Evolutionary conservation across 352 stramenopile genomes (phyloP), one percentile per base, ranked within the genome.

Genomic region (Phytophthora palmivora): DNA sequence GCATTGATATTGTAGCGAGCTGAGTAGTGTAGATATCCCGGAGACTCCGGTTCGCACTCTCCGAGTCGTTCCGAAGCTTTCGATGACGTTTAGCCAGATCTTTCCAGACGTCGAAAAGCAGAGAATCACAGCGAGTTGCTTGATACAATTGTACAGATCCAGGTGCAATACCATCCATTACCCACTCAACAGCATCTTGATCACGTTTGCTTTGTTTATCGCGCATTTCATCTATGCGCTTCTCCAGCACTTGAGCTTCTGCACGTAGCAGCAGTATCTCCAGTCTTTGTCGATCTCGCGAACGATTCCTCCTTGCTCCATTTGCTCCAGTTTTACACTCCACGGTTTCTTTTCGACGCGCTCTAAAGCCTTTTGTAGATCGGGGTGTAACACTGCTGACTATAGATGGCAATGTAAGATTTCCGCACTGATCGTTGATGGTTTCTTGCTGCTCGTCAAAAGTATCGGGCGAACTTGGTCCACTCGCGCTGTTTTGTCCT

Each of bases 241-340:
- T 3, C 7, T 45, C 12, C 18, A 56, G 34, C 8, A 44, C 36
- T 56, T 56, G 33, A 15, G 33, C 48, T 37, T 56, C 19, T 5
- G 33, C 48, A 4, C 34, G 33, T 2, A 56, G 34, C 1, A 37
- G 48, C n/a, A 56, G 34, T 5, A 45, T 45, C 22, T 56, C 48
- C 0, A 56, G 15, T 16, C 37, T 21, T 19, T 56, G 48, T 36
- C 48, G 48, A 26, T 56, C 48, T 19, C 48, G 48, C 7, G 48
- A 56, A 10, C 14, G 33, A 6, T 56, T 56, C 21, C 48, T 21
- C 26, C 43, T 37, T 7, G 39, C 3, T 10, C 30, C 30, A 34
- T 2, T 34, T 34, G 30, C 10, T 2, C 7, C 3, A 7, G 7
- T 14, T 2, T 2, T 9, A 34, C 6, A 3, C 10, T 34, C 11